Conservation (phyloP, 495 filamentous ascomycete genomes). For the Trichoderma virens region DNA sequence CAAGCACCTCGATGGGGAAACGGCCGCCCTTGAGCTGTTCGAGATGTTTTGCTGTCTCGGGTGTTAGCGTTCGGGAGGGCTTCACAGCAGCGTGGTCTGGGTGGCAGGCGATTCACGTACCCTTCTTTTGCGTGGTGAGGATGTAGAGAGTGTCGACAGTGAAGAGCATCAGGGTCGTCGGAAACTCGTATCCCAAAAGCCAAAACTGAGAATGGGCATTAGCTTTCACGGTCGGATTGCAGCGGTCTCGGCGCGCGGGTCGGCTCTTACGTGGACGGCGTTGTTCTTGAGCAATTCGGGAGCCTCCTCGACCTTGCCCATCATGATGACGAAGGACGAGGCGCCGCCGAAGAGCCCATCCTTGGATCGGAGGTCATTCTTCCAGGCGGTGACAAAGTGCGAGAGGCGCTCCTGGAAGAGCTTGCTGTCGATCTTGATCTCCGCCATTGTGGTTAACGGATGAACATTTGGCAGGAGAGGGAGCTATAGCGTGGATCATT, state of each 20-base stretch:
- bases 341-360: slow-evolving; percentile 77
- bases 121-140: slow-evolving; percentile 95
- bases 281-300: slow-evolving; percentile 87
- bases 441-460: slow-evolving; percentile 38
- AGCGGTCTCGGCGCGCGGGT: background rate
- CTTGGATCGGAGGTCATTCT: slow-evolving; percentile 78
- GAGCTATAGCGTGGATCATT: background rate
- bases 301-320: slow-evolving; percentile 89
- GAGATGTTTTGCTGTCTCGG: slow-evolving; percentile 70
- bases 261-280: slow-evolving; percentile 74
- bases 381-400: slow-evolving; percentile 84
- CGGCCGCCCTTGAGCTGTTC: slow-evolving; percentile 89
- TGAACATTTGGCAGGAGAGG: slow-evolving; percentile 1
- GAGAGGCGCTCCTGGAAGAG: slow-evolving; percentile 87
- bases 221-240: background rate
- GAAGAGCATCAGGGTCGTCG: slow-evolving; percentile 85
- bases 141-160: slow-evolving; percentile 82
- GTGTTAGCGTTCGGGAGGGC: slow-evolving; percentile 14
- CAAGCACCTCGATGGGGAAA: slow-evolving; percentile 79
- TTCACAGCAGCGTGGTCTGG: slow-evolving; percentile 14
- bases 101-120: slow-evolving; percentile 35
- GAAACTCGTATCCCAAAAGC: slow-evolving; percentile 98
- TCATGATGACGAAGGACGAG: slow-evolving; percentile 75
- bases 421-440: slow-evolving; percentile 83
- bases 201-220: slow-evolving; percentile 61